Percentiles rank a stretch among this genome's conserved stretches.
phyloP scores from a whole-genome alignment of 164 flowering plant genomes.

The Platanus orientalis region DNA sequence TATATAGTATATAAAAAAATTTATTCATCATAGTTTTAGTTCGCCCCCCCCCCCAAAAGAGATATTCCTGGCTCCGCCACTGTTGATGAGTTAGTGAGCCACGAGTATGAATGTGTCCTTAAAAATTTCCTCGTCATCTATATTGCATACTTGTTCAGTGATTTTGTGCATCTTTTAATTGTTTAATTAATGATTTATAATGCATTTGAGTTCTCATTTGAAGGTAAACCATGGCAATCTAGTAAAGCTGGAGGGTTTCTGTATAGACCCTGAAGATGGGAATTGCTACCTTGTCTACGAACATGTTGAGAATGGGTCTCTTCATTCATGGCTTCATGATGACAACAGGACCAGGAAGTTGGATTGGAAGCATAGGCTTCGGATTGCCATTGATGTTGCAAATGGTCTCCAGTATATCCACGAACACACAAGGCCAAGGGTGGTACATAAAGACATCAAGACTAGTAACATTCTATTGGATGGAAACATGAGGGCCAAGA shows the following conservation, averaged over 20 bases:
- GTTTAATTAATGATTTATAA: neutral
- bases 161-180: neutral
- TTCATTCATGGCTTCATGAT: conserved; percentile 65
- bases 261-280: conserved; percentile 67
- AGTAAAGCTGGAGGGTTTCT: conserved; percentile 85
- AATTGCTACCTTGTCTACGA: conserved; percentile 81
- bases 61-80: no score
- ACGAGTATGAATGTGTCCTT: neutral
- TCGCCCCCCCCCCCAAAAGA: no score
- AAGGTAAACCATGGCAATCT: conserved; percentile 91
- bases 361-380: conserved; percentile 69
- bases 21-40: no score
- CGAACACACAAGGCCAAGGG: conserved; percentile 76
- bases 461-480: conserved; percentile 88
- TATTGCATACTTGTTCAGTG: no score
- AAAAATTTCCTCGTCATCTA: no score
- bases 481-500: conserved; percentile 72
- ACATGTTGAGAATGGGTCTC: conserved; percentile 78
- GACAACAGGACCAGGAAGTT: conserved; percentile 27
- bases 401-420: conserved; percentile 90
- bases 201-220: conserved; percentile 10
- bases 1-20: no score
- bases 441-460: conserved; percentile 89
- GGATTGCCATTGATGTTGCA: conserved; percentile 78
- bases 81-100: neutral